Base-by-base conservation (phyloP, 2,329 filamentous ascomycete genomes). In the Colletotrichum endophyticum region DNA sequence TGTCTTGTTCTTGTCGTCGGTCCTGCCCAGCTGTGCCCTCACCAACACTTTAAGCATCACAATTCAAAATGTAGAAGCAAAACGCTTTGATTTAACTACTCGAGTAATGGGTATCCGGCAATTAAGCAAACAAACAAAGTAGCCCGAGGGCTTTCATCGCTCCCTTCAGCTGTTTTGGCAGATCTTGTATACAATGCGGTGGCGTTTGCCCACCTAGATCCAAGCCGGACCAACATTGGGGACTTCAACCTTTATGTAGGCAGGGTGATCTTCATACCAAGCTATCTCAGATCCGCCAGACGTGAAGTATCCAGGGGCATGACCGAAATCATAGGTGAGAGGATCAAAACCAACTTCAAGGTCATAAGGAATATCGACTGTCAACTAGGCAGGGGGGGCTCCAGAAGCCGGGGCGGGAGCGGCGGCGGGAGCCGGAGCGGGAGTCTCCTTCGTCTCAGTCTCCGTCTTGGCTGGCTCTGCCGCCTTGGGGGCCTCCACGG, bases 381-480 rank as follows among this genome's bases (percentile, higher is more conserved):
- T 34, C 28, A 36, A 70, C 74, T 78, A 78, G 25, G 75, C 71
- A 22, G 69, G 72, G 30, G 81, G 69, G 16, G 80, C 66, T 61
- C 77, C 73, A 68, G 80, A 79, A 72, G 80, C 79, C 62, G 78
- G 69, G 34, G 80, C 79, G 53, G 80, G 79, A 59, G 78, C 79
- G 66, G 80, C 78, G 73, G 81, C 80, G 66, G 80, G 79, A 59
- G 78, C 79, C 66, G 80, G 78, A 69, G 81, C 80, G 62, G 82
- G 78, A 36, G 80, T 73, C 63, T 53, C 44, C 44, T 53, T 22
- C 44, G 44, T 13, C 44, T 22, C 44, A 2, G 44, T 53, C 44
- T 81, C 83, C 53, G 78, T 78, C 61, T 64, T 64, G 13, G 66
- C 32, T 3, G 67, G 32, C 66, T 61, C 66, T 28, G 63, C 34